Evolutionary conservation across 1,139 yeast genomes (phyloP).

Genomic region (Lizanozyma gosingica): DNA sequence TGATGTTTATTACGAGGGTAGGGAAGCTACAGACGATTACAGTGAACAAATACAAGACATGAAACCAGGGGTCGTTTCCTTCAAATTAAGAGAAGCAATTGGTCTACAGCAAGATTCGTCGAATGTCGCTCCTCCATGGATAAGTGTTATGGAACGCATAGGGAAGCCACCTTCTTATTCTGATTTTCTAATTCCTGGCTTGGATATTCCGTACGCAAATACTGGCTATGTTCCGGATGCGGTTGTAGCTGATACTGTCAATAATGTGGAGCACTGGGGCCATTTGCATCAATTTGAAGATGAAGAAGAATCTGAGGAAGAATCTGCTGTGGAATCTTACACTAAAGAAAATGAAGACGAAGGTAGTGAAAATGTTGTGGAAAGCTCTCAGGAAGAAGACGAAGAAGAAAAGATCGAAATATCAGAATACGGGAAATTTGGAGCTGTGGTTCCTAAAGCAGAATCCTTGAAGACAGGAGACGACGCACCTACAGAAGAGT

Average conservation of each 20-base stretch:
- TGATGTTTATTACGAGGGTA: constrained; percentile 73
- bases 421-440: constrained; percentile 18
- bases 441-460: constrained; percentile 33
- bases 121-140: constrained; percentile 72
- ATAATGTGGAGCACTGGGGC: constrained; percentile 3
- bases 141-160: constrained; percentile 52
- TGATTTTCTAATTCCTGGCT: constrained; percentile 50
- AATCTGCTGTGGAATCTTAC: constrained; percentile 22
- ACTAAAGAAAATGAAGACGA: constrained; percentile 14
- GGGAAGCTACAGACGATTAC: constrained; percentile 44
- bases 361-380: constrained; percentile 14
- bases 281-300: not conserved
- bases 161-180: constrained; percentile 89
- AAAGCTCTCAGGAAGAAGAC: constrained; percentile 5
- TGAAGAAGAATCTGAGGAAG: constrained; percentile 12
- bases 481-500: constrained; percentile 23
- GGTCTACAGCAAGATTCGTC: constrained; percentile 50
- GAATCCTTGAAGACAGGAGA: constrained; percentile 28
- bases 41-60: constrained; percentile 28
- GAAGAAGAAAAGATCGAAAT: constrained; percentile 11
- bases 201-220: constrained; percentile 32
- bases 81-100: constrained; percentile 53
- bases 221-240: constrained; percentile 30
- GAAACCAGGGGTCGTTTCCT: constrained; percentile 64
- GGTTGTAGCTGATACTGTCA: constrained; percentile 9